Evolutionary conservation across 2,329 filamentous ascomycete species (phyloP).

Genomic region (Colletotrichum sp.): DNA sequence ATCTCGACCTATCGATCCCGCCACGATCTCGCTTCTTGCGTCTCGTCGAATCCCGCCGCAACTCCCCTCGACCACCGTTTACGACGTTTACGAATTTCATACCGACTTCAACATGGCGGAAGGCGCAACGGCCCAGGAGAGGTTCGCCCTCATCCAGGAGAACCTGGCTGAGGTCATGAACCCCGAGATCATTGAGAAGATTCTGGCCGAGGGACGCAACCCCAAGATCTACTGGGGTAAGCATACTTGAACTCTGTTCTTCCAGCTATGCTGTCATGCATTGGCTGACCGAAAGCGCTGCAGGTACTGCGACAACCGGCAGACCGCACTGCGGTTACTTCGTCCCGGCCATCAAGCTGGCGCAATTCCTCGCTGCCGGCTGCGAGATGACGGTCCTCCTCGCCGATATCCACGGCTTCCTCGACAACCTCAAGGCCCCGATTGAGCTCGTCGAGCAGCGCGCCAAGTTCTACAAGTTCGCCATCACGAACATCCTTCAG

Average conservation of each 20-base stretch:
- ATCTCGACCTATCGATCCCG: not conserved
- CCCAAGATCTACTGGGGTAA: constrained; percentile 85
- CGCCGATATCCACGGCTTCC: constrained; percentile 77
- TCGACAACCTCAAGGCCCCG: constrained; percentile 85
- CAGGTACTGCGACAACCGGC: constrained; percentile 82
- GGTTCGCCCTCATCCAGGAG: constrained; percentile 76
- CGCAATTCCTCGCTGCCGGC: constrained; percentile 82
- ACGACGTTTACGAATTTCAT: not conserved
- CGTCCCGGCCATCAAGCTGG: constrained; percentile 86
- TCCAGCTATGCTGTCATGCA: not conserved
- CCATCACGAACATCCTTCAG: constrained; percentile 76
- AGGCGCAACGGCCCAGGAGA: constrained; percentile 57
- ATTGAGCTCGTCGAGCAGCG: constrained; percentile 85
- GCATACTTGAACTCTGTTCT: not conserved
- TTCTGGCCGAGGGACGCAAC: constrained; percentile 72
- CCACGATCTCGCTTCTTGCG: not conserved
- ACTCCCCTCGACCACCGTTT: not conserved
- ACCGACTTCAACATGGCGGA: constrained; percentile 23
- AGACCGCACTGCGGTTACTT: constrained; percentile 90
- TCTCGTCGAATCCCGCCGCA: not conserved
- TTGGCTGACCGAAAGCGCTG: constrained; percentile 5
- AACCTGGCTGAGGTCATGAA: constrained; percentile 86
- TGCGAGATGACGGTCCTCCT: constrained; percentile 83
- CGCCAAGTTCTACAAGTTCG: constrained; percentile 81
- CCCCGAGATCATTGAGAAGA: constrained; percentile 79